Conservation (phyloP, 1,284 basidiomycete genomes). For the Anthracocystis setariae region DNA sequence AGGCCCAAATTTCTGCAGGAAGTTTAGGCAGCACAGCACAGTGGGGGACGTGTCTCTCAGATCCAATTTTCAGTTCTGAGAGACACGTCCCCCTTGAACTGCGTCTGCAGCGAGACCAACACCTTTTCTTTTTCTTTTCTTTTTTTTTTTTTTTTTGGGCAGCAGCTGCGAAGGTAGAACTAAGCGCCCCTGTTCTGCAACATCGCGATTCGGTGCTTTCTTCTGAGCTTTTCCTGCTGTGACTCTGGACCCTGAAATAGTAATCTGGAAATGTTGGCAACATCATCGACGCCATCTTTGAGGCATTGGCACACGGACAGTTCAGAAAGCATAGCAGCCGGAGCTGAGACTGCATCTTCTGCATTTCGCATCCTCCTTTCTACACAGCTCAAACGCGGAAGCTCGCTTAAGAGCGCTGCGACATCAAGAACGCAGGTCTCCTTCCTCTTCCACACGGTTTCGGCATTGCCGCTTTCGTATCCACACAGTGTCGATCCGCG, state of each 20-base stretch:
- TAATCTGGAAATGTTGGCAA: background rate
- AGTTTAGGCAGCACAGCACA: too few species aligned
- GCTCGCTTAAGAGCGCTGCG: background rate
- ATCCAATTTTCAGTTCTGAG: too few species aligned
- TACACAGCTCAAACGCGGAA: too few species aligned
- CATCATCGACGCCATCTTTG: background rate
- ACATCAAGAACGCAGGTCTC: background rate
- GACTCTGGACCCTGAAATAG: background rate
- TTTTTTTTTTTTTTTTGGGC: too few species aligned
- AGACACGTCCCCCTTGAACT: too few species aligned
- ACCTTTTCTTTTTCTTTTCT: too few species aligned
- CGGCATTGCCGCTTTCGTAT: background rate
- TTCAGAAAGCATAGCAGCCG: background rate
- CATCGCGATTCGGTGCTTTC: background rate
- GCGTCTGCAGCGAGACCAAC: too few species aligned
- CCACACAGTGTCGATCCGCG: too few species aligned
- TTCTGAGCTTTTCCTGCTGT: background rate
- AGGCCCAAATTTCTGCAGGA: too few species aligned
- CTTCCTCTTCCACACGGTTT: slow-evolving; percentile 1
- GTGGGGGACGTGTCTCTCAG: too few species aligned
- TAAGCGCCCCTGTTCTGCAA: too few species aligned
- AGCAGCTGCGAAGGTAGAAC: too few species aligned
- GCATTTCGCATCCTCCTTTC: background rate
- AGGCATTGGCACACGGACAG: background rate
- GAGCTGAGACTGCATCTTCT: background rate